Base-by-base conservation (phyloP, 768 basidiomycete species). In the Mycena rosella region DNA sequence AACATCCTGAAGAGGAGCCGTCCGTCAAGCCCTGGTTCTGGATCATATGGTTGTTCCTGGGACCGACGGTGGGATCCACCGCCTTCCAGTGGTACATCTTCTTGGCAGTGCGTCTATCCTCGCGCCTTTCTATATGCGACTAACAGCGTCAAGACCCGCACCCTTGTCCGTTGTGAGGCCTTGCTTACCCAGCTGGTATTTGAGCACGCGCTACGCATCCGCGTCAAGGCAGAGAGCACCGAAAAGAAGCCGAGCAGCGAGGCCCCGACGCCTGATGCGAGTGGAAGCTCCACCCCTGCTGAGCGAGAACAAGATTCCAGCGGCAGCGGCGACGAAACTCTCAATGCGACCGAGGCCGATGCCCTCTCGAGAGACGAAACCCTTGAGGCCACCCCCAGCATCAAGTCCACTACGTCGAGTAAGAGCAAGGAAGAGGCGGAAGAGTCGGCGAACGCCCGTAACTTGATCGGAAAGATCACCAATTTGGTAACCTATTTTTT, bases 391-490 rank as follows among this genome's bases (percentile, higher is more conserved):
- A 40, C 70, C n/a, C 20, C 42, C 36, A 71, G 70, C 59, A 57
- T 71, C 60, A 71, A 71, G 27, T 71, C 70, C 18, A 58, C 58
- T 34, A 61, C 62, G 4, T 71, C 70, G n/a, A 67, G 54, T 22
- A 71, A 71, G 36, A 59, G 55, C 54, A 68, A 67, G 44, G 63
- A 55, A 10, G 65, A 74, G 45, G 59, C 68, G 13, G 69, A 42
- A 5, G 70, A 65, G 32, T 72, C 72, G 22, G 24, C 64, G n/a
- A 64, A 55, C 32, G 52, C 56, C 20, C 79, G 78, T 10, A 89
- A 90, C 73, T 77, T 92, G 22, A 86, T 89, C 40, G 93, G 94
- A 13, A 91, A 88, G 74, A 89, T 95, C 74, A 94, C 91, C 75
- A 94, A 93, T 60, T 78, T 94, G 14, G 86, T 93, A n/a, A n/a